phyloP scores from a whole-genome alignment of 495 filamentous ascomycete species.

The Thermothielavioides terrestris region DNA sequence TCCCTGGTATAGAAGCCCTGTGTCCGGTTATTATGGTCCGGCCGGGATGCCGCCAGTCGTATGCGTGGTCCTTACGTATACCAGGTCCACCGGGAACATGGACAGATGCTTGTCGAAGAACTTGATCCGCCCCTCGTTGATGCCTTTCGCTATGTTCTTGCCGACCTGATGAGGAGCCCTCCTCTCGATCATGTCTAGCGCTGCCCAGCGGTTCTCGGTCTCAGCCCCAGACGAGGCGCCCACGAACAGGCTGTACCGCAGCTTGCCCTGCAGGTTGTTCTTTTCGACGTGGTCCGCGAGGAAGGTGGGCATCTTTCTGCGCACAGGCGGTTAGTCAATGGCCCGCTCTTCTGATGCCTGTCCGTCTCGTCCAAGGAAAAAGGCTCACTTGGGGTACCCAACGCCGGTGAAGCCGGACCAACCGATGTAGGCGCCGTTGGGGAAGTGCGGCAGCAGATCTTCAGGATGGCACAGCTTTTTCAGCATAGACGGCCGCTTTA shows the following conservation, averaged over 20 bases:
- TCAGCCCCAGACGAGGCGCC: constrained; percentile 83
- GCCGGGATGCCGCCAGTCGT: neutral
- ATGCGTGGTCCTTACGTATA: constrained; percentile 40
- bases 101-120: constrained; percentile 91
- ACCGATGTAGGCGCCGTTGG: constrained; percentile 73
- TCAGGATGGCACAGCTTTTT: constrained; percentile 71
- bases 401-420: constrained; percentile 91
- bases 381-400: constrained; percentile 73
- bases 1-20: constrained; percentile 72
- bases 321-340: constrained; percentile 9
- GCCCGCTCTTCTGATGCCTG: too few relatives aligned
- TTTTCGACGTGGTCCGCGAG: constrained; percentile 85
- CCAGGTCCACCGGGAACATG: constrained; percentile 86
- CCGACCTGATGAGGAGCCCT: constrained; percentile 83
- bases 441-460: constrained; percentile 72
- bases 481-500: constrained; percentile 66
- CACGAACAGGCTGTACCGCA: constrained; percentile 80
- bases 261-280: constrained; percentile 74
- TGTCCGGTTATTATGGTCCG: neutral
- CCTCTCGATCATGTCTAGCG: constrained; percentile 80
- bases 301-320: constrained; percentile 72
- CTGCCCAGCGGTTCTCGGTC: constrained; percentile 86
- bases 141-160: constrained; percentile 83
- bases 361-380: neutral
- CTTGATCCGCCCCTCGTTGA: constrained; percentile 80